These are phyloP conservation scores for Chalciporus piperatus DNA, from an alignment of 768 basidiomycete genomes.

Conservation along the genomic window DNA sequence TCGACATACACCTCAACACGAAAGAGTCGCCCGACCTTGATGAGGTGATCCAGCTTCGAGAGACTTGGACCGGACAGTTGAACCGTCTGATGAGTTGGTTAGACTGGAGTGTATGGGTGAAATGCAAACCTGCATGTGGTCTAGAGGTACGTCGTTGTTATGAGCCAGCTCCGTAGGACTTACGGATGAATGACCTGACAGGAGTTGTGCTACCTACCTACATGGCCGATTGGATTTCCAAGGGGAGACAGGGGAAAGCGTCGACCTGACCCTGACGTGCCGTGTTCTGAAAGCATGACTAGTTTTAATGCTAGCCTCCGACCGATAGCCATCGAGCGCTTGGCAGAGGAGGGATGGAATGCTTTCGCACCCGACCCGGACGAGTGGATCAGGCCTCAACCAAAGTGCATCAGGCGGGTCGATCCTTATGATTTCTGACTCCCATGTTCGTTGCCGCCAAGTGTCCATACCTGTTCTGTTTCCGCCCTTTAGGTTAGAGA, in stretches of 20 bases:
- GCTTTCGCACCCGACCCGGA: neutral
- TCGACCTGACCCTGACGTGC: neutral
- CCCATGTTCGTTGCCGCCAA: too few species aligned
- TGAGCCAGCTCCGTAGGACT: too few species aligned
- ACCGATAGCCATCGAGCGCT: neutral
- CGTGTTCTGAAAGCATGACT: neutral
- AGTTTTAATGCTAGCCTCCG: neutral
- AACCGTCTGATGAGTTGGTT: constrained; percentile 46
- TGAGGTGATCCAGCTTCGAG: constrained; percentile 10
- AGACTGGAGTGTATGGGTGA: constrained; percentile 52
- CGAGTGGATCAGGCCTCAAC: constrained; percentile 23
- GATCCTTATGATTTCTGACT: constrained; percentile 4
- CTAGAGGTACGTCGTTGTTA: constrained; percentile 36
- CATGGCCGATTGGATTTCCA: constrained; percentile 9
- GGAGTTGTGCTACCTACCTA: constrained; percentile 19
- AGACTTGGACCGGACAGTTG: constrained; percentile 36
- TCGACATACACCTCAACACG: constrained; percentile 12
- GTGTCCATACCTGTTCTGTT: neutral
- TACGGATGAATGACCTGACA: neutral
- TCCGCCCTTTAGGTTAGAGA: too few species aligned
- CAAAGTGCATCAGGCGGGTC: constrained; percentile 16
- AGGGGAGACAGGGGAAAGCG: too few species aligned
- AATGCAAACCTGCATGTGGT: constrained; percentile 44
- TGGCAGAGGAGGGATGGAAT: neutral
- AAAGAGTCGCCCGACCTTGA: neutral